A percentile compares a stretch with the other conserved stretches of the same genome.
Evolutionary conservation across 192 early-diverging fungal species (phyloP).

Genomic region (Gonapodya sp.): DNA sequence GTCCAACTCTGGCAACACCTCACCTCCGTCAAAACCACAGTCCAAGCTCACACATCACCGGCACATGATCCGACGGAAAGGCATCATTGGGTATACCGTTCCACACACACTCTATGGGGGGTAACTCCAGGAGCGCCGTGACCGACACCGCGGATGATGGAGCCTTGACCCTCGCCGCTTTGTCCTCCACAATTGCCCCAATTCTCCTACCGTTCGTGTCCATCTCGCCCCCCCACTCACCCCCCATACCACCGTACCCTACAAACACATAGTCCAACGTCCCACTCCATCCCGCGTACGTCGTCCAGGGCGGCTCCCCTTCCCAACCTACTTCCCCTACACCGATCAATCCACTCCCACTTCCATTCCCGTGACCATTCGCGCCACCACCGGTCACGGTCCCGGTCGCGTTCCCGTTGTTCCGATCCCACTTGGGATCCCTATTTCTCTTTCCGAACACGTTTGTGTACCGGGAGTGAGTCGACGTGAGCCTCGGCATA

Average conservation of each 20-base stretch:
- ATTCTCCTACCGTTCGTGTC: not conserved
- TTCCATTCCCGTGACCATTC: too few relatives aligned
- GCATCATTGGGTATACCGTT: not conserved
- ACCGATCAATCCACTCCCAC: too few relatives aligned
- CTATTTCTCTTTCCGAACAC: not conserved
- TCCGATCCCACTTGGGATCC: not conserved
- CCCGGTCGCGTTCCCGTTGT: too few relatives aligned
- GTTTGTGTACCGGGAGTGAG: not conserved
- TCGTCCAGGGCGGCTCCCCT: not conserved
- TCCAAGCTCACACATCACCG: constrained; percentile 2
- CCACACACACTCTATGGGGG: not conserved
- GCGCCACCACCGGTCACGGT: too few relatives aligned
- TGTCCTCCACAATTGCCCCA: not conserved
- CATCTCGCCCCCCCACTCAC: not conserved
- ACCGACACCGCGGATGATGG: not conserved
- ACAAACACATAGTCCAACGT: constrained; percentile 6
- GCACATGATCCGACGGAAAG: constrained; percentile 8
- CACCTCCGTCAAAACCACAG: too few relatives aligned
- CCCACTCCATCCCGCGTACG: not conserved
- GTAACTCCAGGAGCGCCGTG: not conserved
- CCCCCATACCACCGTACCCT: not conserved
- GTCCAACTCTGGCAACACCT: too few relatives aligned
- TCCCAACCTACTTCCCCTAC: not conserved
- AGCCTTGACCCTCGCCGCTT: not conserved
- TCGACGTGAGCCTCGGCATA: not conserved